Evolutionary conservation across 2,329 filamentous ascomycete genomes (phyloP).

Genomic region (Xylariomycetidae sp.): DNA sequence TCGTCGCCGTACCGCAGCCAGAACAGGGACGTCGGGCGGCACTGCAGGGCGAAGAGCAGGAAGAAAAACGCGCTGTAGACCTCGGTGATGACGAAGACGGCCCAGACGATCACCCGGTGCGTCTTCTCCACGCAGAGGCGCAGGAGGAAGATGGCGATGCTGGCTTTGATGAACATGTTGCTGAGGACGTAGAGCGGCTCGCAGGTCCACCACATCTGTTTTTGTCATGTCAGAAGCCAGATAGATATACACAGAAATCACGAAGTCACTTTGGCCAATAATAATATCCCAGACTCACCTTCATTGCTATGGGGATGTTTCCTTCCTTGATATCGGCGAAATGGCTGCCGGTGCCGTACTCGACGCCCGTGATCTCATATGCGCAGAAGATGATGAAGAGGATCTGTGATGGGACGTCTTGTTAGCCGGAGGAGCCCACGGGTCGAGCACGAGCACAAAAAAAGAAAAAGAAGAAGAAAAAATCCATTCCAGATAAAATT

Average conservation of each 20-base stretch:
- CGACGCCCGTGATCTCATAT: constrained; percentile 23
- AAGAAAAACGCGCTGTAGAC: constrained; percentile 33
- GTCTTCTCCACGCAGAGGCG: constrained; percentile 26
- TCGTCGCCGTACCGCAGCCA: constrained; percentile 29
- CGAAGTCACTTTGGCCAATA: neutral
- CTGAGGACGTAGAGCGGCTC: constrained; percentile 36
- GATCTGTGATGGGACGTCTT: constrained; percentile 5
- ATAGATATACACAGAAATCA: too few species aligned
- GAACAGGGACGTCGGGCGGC: constrained; percentile 33
- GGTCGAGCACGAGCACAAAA: too few species aligned
- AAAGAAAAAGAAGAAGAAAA: neutral
- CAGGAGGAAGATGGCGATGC: constrained; percentile 34
- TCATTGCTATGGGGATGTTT: neutral
- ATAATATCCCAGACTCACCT: neutral
- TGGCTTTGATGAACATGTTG: constrained; percentile 32
- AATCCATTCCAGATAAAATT: neutral
- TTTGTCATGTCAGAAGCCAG: constrained; percentile 5
- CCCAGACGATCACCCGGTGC: constrained; percentile 29
- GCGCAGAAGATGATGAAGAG: constrained; percentile 21
- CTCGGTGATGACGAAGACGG: constrained; percentile 23
- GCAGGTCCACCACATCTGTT: constrained; percentile 35
- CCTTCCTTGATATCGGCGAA: constrained; percentile 7
- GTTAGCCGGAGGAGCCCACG: too few species aligned
- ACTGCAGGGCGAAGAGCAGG: constrained; percentile 36
- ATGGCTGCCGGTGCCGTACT: constrained; percentile 24